A percentile compares a stretch with the other conserved stretches of the same genome.
These are phyloP conservation scores for Parietichytrium sp. DNA, from an alignment of 108 stramenopile species.

Conservation along the genomic window DNA sequence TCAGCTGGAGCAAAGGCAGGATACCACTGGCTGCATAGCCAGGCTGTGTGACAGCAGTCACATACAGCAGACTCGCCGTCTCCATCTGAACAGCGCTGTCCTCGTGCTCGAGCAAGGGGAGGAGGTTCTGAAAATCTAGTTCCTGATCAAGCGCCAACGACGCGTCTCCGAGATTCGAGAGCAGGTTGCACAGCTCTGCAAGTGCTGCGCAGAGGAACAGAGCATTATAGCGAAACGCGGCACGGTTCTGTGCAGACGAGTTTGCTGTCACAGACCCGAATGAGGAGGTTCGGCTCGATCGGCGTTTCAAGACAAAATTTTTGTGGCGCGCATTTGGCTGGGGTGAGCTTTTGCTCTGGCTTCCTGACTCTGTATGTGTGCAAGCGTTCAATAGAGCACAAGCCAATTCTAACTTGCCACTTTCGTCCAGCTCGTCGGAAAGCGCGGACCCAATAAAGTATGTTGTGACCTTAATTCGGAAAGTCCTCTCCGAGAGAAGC, in stretches of 20 bases:
- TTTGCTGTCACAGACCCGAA: not conserved
- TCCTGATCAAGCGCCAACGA: not conserved
- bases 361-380: too few relatives aligned
- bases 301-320: not conserved
- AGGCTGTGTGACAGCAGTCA: conserved; percentile 27
- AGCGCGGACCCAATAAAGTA: not conserved
- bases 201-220: not conserved
- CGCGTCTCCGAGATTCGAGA: not conserved
- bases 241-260: too few relatives aligned
- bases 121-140: conserved; percentile 16
- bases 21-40: conserved; percentile 9
- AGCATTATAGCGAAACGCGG: not conserved
- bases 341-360: too few relatives aligned
- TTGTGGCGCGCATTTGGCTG: not conserved
- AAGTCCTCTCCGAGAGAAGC: too few relatives aligned
- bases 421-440: conserved; percentile 7
- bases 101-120: conserved; percentile 15
- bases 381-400: not conserved
- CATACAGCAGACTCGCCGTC: not conserved
- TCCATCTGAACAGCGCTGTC: conserved; percentile 2
- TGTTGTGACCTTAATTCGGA: not conserved
- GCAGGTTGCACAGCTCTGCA: not conserved
- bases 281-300: not conserved
- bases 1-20: conserved; percentile 20
- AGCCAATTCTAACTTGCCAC: conserved; percentile 19